Conservation (phyloP, 2,329 filamentous ascomycete genomes). For the Aspergillus floridensis region DNA sequence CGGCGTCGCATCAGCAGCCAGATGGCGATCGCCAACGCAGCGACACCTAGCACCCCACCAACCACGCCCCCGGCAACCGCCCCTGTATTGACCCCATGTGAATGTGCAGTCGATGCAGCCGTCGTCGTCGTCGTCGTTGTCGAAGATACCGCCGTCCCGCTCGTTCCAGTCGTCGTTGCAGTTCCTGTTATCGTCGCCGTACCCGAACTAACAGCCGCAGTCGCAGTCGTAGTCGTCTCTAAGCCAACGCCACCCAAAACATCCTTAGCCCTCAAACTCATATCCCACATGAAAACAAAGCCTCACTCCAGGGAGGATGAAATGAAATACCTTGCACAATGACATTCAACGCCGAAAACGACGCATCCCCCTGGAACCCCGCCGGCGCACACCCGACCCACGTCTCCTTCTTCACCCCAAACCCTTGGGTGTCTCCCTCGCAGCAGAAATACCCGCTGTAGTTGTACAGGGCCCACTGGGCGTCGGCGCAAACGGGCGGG, state of each 20-base stretch:
- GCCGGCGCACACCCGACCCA: not conserved
- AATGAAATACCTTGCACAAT: not conserved
- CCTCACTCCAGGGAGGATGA: not conserved
- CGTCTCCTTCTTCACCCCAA: not conserved
- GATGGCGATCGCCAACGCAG: not conserved
- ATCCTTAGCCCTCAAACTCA: not conserved
- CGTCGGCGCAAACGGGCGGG: not conserved
- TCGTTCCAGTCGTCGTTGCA: too few species aligned
- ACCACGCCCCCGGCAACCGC: constrained; percentile 6
- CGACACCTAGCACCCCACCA: not conserved
- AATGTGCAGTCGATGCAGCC: not conserved
- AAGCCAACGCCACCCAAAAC: not conserved
- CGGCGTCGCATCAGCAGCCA: not conserved
- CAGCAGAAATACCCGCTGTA: constrained; percentile 5
- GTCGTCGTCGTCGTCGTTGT: not conserved
- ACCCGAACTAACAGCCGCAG: not conserved
- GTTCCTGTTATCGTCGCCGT: not conserved
- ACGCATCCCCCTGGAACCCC: not conserved
- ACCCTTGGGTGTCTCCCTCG: not conserved
- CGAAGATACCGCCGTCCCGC: not conserved
- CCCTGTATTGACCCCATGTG: not conserved
- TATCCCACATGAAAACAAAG: too few species aligned
- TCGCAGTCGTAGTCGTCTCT: not conserved
- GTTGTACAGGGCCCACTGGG: constrained; percentile 3
- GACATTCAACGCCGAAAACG: not conserved